These are phyloP conservation scores for Aspergillus tanneri DNA, from an alignment of 2,329 filamentous ascomycete genomes.

Conservation along the genomic window DNA sequence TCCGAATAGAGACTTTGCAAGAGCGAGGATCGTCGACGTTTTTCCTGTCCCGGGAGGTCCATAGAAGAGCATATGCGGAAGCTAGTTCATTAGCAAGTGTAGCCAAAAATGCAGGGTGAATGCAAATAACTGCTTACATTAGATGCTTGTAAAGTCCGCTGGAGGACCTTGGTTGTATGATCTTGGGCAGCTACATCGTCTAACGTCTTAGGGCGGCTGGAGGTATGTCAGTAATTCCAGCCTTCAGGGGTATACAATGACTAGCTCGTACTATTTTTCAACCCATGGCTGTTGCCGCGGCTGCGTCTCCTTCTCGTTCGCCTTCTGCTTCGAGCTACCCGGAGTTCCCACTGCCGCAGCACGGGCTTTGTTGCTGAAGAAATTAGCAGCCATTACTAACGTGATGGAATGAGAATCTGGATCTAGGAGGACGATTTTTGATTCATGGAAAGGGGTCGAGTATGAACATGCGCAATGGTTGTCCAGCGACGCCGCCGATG, in stretches of 20 bases:
- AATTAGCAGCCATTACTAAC: constrained; percentile 66
- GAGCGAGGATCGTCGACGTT: constrained; percentile 93
- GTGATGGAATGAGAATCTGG: not conserved
- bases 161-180: constrained; percentile 89
- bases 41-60: constrained; percentile 96
- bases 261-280: constrained; percentile 80
- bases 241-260: not conserved
- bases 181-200: constrained; percentile 96
- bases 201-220: constrained; percentile 86
- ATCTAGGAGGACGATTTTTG: not conserved
- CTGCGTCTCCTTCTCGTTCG: constrained; percentile 60
- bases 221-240: not conserved
- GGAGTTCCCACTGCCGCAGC: constrained; percentile 70
- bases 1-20: constrained; percentile 96
- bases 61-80: constrained; percentile 99
- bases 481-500: not conserved
- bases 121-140: constrained; percentile 59
- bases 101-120: not conserved
- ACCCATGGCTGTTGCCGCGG: constrained; percentile 87
- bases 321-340: constrained; percentile 66
- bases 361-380: constrained; percentile 93
- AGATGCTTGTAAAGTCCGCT: constrained; percentile 87
- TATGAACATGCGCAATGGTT: not conserved
- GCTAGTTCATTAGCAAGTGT: constrained; percentile 46
- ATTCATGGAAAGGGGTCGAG: constrained; percentile 7